Conservation (phyloP, 768 basidiomycete species). For the Leccinellum luteum region DNA sequence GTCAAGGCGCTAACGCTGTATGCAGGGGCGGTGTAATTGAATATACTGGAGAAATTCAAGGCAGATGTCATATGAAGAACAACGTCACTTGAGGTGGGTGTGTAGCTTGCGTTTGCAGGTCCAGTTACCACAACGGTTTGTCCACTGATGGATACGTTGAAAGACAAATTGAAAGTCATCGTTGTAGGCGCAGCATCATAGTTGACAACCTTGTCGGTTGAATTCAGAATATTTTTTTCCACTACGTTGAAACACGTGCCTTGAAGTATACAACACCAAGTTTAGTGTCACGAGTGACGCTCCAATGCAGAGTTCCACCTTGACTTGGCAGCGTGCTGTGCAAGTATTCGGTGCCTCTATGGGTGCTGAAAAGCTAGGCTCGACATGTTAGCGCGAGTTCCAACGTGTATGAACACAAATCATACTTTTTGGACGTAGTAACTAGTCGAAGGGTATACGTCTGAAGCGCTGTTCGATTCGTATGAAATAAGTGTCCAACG, state of each 20-base stretch:
- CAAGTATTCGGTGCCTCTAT: slow-evolving; percentile 60
- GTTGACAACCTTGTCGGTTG: slow-evolving; percentile 48
- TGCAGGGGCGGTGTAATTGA: slow-evolving; percentile 52
- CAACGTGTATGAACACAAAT: background rate
- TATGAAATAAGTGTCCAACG: background rate
- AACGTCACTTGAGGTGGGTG: slow-evolving; percentile 44
- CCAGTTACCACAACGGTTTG: slow-evolving; percentile 50
- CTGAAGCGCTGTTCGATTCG: slow-evolving; percentile 40
- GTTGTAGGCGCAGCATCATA: slow-evolving; percentile 39
- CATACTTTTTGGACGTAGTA: slow-evolving; percentile 60
- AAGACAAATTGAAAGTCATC: slow-evolving; percentile 55
- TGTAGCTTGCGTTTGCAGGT: slow-evolving; percentile 49
- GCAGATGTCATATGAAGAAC: slow-evolving; percentile 44
- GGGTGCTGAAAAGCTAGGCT: slow-evolving; percentile 58
- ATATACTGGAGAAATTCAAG: slow-evolving; percentile 45
- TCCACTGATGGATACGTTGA: slow-evolving; percentile 44
- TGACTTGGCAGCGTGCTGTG: slow-evolving; percentile 55
- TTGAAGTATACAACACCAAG: slow-evolving; percentile 52
- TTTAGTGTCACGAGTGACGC: slow-evolving; percentile 39
- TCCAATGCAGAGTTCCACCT: slow-evolving; percentile 59
- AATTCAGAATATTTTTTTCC: background rate
- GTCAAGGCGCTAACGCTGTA: slow-evolving; percentile 38
- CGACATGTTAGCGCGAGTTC: background rate
- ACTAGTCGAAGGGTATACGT: slow-evolving; percentile 56
- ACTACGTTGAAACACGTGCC: slow-evolving; percentile 29